Base-by-base conservation (phyloP, 345 rosid genomes). In the Euphorbia tirucalli region DNA sequence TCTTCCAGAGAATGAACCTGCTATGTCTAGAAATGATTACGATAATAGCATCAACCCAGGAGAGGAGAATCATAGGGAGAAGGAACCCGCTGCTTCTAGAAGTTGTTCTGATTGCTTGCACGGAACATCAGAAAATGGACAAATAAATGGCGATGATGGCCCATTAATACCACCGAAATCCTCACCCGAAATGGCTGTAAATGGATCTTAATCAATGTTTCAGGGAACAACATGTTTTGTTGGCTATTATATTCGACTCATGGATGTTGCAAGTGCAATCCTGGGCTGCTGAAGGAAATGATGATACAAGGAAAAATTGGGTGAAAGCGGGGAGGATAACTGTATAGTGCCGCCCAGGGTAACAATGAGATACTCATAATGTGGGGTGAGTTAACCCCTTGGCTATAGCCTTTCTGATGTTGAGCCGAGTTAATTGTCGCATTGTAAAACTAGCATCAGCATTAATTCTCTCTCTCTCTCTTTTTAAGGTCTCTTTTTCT, bases 151-250 rank as follows among this genome's bases (percentile, higher is more conserved):
- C 44, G 97, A 95, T 62, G 94, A 90, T 66, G 71, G 80, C 31
- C 78, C 85, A 7, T 79, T 89, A 79, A 79, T 89, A 77, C 83
- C 92, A 3, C 88, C 90, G 16, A 88, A 86, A 56, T 87, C 97
- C 44, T 88, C 97, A 31, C 86, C 97, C 1, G 97, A 92, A 78
- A 92, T 92, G 99, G 84, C 96, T 49, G 94, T 90, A 79, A 92
- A 90, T 77, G 99, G 99, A 79, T 89, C 97, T 30, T 95, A 76
- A 86, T 24, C 68, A 46, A 66, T 72, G 16, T 28, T n/a, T 32
- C 19, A 39, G 65, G 28, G 25, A 78, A 61, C 60, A 78, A 73
- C 60, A 49, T 68, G 61, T 66, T 60, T 74, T 66, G 55, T 44
- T 61, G 49, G 54, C 70, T 28, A 68, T 71, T 78, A 61, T 69